Conservation (phyloP, 257 asterid species). For the Rhazya stricta region DNA sequence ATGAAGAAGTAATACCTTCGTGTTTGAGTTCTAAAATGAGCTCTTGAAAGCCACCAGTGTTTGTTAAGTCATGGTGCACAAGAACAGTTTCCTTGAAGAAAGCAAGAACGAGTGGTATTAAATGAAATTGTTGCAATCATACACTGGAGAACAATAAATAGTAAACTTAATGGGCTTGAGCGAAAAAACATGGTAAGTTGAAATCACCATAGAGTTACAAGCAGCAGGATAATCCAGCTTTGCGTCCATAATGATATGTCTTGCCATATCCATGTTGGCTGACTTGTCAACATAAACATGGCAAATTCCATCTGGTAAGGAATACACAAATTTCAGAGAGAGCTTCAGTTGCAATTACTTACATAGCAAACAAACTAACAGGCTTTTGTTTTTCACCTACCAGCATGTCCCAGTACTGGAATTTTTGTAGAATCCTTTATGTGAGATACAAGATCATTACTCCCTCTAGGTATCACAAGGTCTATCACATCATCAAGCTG, state of each 20-base stretch:
- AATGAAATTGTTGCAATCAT: not conserved
- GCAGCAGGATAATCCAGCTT: slow-evolving; percentile 90
- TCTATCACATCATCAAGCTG: slow-evolving; percentile 88
- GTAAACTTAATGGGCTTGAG: not conserved
- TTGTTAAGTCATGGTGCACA: slow-evolving; percentile 63
- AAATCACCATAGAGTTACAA: slow-evolving; percentile 74
- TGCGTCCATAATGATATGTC: slow-evolving; percentile 58
- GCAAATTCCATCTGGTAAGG: slow-evolving; percentile 73
- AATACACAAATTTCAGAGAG: slow-evolving; percentile 6
- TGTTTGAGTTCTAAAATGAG: slow-evolving; percentile 59
- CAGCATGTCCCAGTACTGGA: slow-evolving; percentile 91
- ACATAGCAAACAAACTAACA: not conserved
- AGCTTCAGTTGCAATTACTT: slow-evolving; percentile 5
- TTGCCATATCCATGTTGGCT: slow-evolving; percentile 74
- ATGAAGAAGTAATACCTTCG: slow-evolving; percentile 41
- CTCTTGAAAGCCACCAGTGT: slow-evolving; percentile 41
- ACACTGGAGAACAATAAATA: not conserved
- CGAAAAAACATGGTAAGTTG: not conserved
- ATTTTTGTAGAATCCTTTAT: slow-evolving; percentile 73
- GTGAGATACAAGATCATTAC: slow-evolving; percentile 73
- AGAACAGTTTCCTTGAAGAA: slow-evolving; percentile 65
- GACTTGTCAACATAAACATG: slow-evolving; percentile 78
- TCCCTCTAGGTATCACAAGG: slow-evolving; percentile 89
- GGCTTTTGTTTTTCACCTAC: slow-evolving; percentile 28
- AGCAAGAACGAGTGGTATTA: slow-evolving; percentile 1